Base-by-base conservation (phyloP, 2,329 filamentous ascomycete genomes). In the Arthrobotrys entomopaga region DNA sequence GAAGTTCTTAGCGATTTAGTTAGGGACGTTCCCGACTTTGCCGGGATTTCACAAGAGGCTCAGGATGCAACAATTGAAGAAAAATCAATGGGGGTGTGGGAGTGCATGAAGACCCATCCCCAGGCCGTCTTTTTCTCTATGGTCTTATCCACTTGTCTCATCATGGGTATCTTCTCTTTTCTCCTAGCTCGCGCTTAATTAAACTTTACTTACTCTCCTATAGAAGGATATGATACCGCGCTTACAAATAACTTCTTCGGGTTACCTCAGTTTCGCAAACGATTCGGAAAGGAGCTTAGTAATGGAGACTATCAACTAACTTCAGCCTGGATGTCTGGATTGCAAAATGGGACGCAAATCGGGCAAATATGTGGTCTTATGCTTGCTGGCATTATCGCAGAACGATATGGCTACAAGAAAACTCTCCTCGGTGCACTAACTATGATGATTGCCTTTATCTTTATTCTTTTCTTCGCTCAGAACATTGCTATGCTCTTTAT, bases 251-350 rank as follows among this genome's bases (percentile, higher is more conserved):
- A 80, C 67, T 82, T 82, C 57, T 82, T 80, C 74, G 86, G 85
- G 40, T 86, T 87, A 61, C 82, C 84, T 5, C 84, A 86, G 77
- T 88, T 88, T 80, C 86, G 86, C 77, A 80, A 80, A 76, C 87
- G 87, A 79, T 88, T 87, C 77, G 86, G 86, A 64, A 82, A 83
- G 48, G 82, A 81, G 61, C 80, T 83, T n/a, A 75, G 80, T 5
- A 81, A 84, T 49, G 85, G 83, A 63, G 80, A 79, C 5, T 88
- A 85, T 77, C 83, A 88, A 77, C 83, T 89, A 13, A 82, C 87
- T 2, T 86, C 87, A 0, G 80, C 83, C 1, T 89, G 87, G 87
- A 87, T 89, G 79, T 84, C 87, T 6, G 87, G 87, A 11, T 81
- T 89, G 19, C 87, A 84, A 78, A 87, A 87, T 78, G 72, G 69